These are phyloP conservation scores for Rhodotorula sp. DNA, from an alignment of 1,284 basidiomycete genomes.

Conservation along the genomic window DNA sequence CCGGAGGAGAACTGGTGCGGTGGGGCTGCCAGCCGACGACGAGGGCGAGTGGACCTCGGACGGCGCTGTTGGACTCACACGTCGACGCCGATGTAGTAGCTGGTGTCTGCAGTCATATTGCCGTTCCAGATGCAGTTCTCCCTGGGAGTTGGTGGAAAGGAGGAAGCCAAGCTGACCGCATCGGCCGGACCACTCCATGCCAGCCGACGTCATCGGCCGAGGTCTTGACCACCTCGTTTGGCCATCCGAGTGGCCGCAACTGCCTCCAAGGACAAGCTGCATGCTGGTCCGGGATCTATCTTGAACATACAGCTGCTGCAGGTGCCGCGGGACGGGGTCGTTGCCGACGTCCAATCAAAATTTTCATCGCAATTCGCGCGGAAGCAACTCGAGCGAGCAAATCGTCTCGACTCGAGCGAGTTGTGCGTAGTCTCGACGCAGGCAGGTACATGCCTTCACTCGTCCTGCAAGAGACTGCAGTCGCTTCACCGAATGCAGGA, in stretches of 20 bases:
- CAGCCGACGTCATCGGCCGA: background rate
- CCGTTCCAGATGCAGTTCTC: no score
- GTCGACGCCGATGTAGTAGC: conserved; percentile 60
- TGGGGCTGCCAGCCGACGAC: background rate
- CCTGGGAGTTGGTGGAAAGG: background rate
- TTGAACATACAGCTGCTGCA: no score
- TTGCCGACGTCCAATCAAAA: no score
- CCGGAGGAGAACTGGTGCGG: no score
- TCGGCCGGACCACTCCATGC: background rate
- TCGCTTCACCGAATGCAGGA: conserved; percentile 7
- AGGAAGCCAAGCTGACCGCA: no score
- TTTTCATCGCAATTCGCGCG: background rate
- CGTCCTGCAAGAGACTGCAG: conserved; percentile 5
- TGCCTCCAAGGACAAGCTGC: no score
- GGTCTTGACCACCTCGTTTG: background rate
- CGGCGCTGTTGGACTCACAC: conserved; percentile 51
- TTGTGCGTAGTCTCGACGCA: background rate
- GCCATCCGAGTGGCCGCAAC: no score
- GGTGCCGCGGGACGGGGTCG: no score
- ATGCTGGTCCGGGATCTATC: no score
- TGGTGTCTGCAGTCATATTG: conserved; percentile 1
- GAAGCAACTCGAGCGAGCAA: background rate
- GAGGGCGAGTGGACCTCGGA: background rate
- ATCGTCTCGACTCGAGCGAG: background rate
- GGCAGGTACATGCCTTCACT: conserved; percentile 13